phyloP scores from a whole-genome alignment of 2,329 filamentous ascomycete species.

The Cadophora sp. region DNA sequence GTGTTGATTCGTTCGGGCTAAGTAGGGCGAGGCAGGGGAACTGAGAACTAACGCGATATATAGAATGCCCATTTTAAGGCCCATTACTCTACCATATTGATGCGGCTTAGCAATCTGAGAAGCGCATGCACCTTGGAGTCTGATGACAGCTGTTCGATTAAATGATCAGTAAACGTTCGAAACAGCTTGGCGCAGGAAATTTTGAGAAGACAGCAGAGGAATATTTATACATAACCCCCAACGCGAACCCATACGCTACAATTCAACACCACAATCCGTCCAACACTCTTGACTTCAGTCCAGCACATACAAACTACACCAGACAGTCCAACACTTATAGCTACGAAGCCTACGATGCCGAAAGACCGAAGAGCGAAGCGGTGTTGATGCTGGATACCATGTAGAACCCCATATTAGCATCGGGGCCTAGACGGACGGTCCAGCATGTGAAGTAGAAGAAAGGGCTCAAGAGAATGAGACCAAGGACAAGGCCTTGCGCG shows the following conservation, averaged over 20 bases:
- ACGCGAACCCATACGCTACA: slow-evolving; percentile 36
- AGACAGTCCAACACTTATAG: slow-evolving; percentile 27
- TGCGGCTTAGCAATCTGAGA: slow-evolving; percentile 29
- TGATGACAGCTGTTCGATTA: slow-evolving; percentile 32
- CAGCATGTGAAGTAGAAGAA: slow-evolving; percentile 35
- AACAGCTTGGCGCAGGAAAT: too few species aligned
- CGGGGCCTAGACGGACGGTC: slow-evolving; percentile 23
- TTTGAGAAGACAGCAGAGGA: too few species aligned
- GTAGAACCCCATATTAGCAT: slow-evolving; percentile 32
- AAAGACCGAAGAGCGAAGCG: slow-evolving; percentile 33
- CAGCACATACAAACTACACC: slow-evolving; percentile 34
- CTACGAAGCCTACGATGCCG: too few species aligned
- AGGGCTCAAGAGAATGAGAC: slow-evolving; percentile 33
- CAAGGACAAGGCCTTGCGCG: slow-evolving; percentile 39
- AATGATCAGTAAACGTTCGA: not conserved
- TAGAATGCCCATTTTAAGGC: slow-evolving; percentile 33
- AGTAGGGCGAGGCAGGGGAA: too few species aligned
- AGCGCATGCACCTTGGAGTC: slow-evolving; percentile 37
- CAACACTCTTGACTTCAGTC: slow-evolving; percentile 30
- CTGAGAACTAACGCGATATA: slow-evolving; percentile 34
- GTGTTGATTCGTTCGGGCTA: too few species aligned
- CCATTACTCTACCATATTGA: slow-evolving; percentile 37
- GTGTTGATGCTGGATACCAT: slow-evolving; percentile 37
- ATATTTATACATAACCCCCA: slow-evolving; percentile 26
- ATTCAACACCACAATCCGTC: slow-evolving; percentile 30